These are phyloP conservation scores for Cladosporium sp. DNA, from an alignment of 2,329 filamentous ascomycete species.

Conservation along the genomic window DNA sequence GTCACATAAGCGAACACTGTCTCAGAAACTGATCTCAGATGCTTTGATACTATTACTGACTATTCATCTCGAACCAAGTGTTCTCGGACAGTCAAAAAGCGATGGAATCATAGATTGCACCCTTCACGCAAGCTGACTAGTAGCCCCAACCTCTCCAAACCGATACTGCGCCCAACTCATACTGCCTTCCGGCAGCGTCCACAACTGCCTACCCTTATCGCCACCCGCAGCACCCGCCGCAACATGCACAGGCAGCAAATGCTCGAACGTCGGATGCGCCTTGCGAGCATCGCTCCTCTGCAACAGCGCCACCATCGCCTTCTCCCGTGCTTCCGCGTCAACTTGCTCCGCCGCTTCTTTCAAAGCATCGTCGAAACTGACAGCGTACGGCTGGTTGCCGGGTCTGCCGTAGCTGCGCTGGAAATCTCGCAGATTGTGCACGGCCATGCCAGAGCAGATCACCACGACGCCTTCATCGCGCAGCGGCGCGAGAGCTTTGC, in stretches of 20 bases:
- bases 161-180: conserved; percentile 42
- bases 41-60: neutral
- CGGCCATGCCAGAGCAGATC: conserved; percentile 73
- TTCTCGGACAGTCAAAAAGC: neutral
- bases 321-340: conserved; percentile 33
- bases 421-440: conserved; percentile 43
- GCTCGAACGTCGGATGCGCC: conserved; percentile 66
- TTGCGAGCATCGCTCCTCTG: conserved; percentile 55
- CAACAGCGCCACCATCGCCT: conserved; percentile 41
- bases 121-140: neutral
- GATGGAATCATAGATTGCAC: neutral
- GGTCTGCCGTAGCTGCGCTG: conserved; percentile 28
- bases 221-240: conserved; percentile 39
- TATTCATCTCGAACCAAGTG: neutral
- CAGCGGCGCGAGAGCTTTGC: conserved; percentile 65
- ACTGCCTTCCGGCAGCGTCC: conserved; percentile 40
- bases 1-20: neutral
- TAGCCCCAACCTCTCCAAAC: conserved; percentile 30
- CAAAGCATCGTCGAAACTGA: conserved; percentile 40
- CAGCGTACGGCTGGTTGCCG: conserved; percentile 37
- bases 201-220: conserved; percentile 37
- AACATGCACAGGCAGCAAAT: conserved; percentile 63
- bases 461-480: conserved; percentile 69
- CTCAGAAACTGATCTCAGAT: neutral
- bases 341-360: conserved; percentile 37